A percentile compares a stretch with the other conserved stretches of the same genome.
Conservation (phyloP, 495 filamentous ascomycete species). For the Xylaria palmicola region DNA sequence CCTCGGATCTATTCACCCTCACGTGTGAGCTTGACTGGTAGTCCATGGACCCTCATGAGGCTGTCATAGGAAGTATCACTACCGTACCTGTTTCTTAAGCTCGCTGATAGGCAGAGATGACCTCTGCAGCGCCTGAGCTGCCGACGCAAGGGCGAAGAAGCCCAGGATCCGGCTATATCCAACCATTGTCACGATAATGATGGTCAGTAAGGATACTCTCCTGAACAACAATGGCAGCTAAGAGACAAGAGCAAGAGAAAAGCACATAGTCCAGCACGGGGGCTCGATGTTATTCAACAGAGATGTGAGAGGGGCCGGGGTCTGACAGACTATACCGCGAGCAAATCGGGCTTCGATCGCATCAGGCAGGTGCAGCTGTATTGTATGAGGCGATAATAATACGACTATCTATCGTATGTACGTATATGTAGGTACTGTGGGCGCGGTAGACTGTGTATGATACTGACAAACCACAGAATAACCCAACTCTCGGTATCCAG, state of each 20-base stretch:
- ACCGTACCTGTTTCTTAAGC: slow-evolving; percentile 17
- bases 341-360: neutral
- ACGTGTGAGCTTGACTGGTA: neutral
- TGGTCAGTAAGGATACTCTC: slow-evolving; percentile 8
- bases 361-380: slow-evolving; percentile 6
- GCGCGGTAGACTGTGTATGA: slow-evolving; percentile 4
- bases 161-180: slow-evolving; percentile 8
- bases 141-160: slow-evolving; percentile 14
- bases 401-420: neutral
- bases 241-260: slow-evolving; percentile 1
- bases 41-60: neutral
- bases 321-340: neutral
- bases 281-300: neutral
- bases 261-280: neutral
- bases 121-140: slow-evolving; percentile 14
- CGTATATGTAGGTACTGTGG: neutral
- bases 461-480: slow-evolving; percentile 8
- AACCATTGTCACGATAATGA: slow-evolving; percentile 9
- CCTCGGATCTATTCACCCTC: slow-evolving; percentile 4
- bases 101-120: slow-evolving; percentile 16
- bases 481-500: no score
- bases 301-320: neutral
- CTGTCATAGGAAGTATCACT: neutral
- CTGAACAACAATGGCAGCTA: slow-evolving; percentile 1
- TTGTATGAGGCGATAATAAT: neutral